Conservation (phyloP, 129 eudicot genomes). For the Centrapalus pauciflorus region DNA sequence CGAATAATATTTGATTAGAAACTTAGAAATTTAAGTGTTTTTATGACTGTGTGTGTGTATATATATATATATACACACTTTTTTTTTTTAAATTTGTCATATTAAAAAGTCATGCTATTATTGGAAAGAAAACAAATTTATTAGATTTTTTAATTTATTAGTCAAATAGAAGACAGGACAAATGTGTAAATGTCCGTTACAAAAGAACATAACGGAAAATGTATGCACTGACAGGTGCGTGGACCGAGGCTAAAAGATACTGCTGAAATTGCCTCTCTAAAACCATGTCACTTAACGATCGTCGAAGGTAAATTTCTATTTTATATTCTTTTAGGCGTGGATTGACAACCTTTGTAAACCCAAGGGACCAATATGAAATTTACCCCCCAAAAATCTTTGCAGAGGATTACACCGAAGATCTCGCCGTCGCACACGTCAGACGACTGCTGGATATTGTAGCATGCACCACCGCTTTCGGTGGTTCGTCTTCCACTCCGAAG, state of each 20-base stretch:
- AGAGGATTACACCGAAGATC: slow-evolving; percentile 79
- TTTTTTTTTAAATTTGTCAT: too few relatives aligned
- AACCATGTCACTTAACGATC: slow-evolving; percentile 71
- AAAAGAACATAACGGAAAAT: too few relatives aligned
- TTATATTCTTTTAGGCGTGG: neutral
- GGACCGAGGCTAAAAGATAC: slow-evolving; percentile 72
- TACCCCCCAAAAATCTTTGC: neutral
- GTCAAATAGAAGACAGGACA: too few relatives aligned
- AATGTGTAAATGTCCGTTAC: too few relatives aligned
- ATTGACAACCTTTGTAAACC: neutral
- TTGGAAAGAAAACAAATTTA: too few relatives aligned
- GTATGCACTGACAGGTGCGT: slow-evolving; percentile 62
- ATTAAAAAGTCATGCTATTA: too few relatives aligned
- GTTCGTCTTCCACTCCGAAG: slow-evolving; percentile 42
- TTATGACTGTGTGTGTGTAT: too few relatives aligned
- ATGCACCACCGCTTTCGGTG: slow-evolving; percentile 78
- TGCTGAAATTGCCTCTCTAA: slow-evolving; percentile 62
- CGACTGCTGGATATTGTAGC: slow-evolving; percentile 91
- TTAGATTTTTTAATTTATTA: too few relatives aligned
- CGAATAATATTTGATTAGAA: too few relatives aligned
- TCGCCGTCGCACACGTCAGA: slow-evolving; percentile 74
- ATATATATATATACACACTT: too few relatives aligned
- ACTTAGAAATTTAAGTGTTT: too few relatives aligned
- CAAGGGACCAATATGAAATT: neutral
- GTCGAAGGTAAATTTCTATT: slow-evolving; percentile 48